These are phyloP conservation scores for Didymella glomerata DNA, from an alignment of 2,329 filamentous ascomycete genomes.

Conservation along the genomic window DNA sequence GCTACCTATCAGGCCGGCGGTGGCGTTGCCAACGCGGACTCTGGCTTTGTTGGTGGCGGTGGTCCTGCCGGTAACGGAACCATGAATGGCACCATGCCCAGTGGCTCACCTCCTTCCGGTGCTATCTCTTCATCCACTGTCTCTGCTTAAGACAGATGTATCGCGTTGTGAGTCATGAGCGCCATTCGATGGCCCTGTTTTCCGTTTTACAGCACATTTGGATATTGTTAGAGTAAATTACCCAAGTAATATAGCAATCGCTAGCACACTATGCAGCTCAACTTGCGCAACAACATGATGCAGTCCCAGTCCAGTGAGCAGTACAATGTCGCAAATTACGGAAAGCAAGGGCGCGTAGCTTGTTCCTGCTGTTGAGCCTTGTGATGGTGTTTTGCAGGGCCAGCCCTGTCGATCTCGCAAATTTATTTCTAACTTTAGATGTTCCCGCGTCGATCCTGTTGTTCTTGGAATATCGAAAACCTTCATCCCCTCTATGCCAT, in stretches of 20 bases:
- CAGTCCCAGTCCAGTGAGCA: neutral
- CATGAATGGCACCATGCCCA: slow-evolving; percentile 25
- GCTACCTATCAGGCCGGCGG: slow-evolving; percentile 33
- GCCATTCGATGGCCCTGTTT: neutral
- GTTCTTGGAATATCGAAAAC: neutral
- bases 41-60: slow-evolving; percentile 13
- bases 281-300: neutral
- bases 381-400: neutral
- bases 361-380: neutral
- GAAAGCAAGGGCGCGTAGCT: neutral
- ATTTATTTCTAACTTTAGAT: neutral
- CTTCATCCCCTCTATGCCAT: too few species aligned
- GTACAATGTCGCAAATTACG: neutral
- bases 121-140: slow-evolving; percentile 13
- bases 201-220: neutral
- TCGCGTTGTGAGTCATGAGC: neutral
- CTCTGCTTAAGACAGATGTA: neutral
- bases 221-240: neutral
- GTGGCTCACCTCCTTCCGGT: slow-evolving; percentile 27
- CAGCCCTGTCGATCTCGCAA: neutral
- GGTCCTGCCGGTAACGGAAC: neutral
- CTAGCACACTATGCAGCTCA: neutral
- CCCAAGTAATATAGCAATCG: neutral
- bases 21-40: slow-evolving; percentile 28
- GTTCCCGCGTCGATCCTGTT: neutral